Conservation (phyloP, 1,284 basidiomycete genomes). For the Sanghuangporus baumii region DNA sequence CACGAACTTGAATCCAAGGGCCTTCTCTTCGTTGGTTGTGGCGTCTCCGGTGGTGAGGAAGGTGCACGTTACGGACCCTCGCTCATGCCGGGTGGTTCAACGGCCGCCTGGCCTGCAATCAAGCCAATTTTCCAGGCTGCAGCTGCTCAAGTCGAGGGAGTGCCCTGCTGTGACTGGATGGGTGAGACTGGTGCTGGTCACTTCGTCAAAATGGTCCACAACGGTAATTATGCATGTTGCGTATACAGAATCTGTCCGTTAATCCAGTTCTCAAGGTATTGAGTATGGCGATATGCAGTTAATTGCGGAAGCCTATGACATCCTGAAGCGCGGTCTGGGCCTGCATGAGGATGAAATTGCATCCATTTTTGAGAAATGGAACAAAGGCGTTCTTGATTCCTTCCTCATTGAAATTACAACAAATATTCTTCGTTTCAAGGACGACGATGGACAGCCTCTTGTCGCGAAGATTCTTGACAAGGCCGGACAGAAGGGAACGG, state of each 20-base stretch:
- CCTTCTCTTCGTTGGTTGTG: conserved; percentile 94
- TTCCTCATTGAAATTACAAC: conserved; percentile 99
- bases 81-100: conserved; percentile 97
- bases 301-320: conserved; percentile 97
- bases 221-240: conserved; percentile 49
- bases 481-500: conserved; percentile 99
- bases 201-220: conserved; percentile 99
- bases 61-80: conserved; percentile 97
- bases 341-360: conserved; percentile 83
- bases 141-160: conserved; percentile 91
- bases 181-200: conserved; percentile 92
- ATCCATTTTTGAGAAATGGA: conserved; percentile 88
- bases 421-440: conserved; percentile 94
- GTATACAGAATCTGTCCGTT: conserved; percentile 18
- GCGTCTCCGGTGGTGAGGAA: conserved; percentile 99
- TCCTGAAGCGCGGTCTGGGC: conserved; percentile 94
- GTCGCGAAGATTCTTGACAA: conserved; percentile 93
- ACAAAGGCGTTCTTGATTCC: conserved; percentile 98
- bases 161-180: conserved; percentile 99
- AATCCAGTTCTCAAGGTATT: conserved; percentile 56
- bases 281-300: conserved; percentile 99
- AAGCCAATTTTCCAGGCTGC: conserved; percentile 99
- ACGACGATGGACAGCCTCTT: conserved; percentile 89
- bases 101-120: conserved; percentile 93
- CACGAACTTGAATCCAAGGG: conserved; percentile 93